These are phyloP conservation scores for Stenogyne calaminthoides DNA, from an alignment of 305 asterid species.

Conservation along the genomic window DNA sequence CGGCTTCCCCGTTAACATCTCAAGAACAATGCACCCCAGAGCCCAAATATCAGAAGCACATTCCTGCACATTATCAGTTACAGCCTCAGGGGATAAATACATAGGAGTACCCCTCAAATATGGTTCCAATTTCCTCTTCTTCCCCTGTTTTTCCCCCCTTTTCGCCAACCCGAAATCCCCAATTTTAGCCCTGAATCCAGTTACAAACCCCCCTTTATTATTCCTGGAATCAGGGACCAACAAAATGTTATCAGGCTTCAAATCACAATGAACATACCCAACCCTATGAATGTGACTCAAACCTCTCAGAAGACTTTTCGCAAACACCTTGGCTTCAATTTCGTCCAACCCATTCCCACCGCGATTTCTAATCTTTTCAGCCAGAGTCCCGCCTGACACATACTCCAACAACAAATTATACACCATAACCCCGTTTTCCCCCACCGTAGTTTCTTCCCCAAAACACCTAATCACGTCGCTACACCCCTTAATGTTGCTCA, in stretches of 20 bases:
- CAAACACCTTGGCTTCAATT: constrained; percentile 57
- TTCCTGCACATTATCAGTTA: constrained; percentile 65
- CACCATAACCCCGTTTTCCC: constrained; percentile 65
- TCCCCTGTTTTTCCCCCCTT: constrained; percentile 51
- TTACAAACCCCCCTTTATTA: neutral
- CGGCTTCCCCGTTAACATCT: constrained; percentile 84
- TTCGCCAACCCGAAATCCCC: constrained; percentile 89
- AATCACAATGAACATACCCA: constrained; percentile 93
- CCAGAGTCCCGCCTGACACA: constrained; percentile 85
- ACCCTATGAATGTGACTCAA: constrained; percentile 54
- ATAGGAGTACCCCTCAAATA: constrained; percentile 89
- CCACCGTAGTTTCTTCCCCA: constrained; percentile 79
- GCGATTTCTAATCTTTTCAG: constrained; percentile 52
- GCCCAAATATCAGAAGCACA: constrained; percentile 86
- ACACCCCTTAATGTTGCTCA: constrained; percentile 62
- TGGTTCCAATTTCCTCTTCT: constrained; percentile 76
- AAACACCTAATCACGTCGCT: constrained; percentile 60
- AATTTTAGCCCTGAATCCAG: constrained; percentile 59
- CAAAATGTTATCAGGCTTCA: constrained; percentile 80
- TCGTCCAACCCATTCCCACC: constrained; percentile 59
- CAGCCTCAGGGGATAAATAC: constrained; percentile 84
- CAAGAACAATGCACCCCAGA: constrained; percentile 76
- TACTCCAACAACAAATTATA: constrained; percentile 79
- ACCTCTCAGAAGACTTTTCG: constrained; percentile 66
- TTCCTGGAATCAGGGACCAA: constrained; percentile 39